Conservation (phyloP, 192 early-diverging fungal species). For the Coemansia sp. region DNA sequence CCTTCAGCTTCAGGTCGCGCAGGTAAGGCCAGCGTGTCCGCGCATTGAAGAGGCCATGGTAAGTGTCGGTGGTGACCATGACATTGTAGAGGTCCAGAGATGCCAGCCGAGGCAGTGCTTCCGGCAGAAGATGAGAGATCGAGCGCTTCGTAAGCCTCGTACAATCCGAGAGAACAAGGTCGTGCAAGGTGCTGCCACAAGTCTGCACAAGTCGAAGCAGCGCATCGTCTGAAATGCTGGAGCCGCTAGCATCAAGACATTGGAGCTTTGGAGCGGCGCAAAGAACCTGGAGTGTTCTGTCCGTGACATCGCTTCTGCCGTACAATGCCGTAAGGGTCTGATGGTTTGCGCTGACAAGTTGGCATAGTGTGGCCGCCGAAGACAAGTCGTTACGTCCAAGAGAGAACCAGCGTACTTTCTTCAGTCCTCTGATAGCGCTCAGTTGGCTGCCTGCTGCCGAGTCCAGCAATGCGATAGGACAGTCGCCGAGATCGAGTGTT, state of each 20-base stretch:
- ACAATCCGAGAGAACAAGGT: conserved; percentile 49
- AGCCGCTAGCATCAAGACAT: conserved; percentile 42
- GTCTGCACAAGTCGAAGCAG: conserved; percentile 30
- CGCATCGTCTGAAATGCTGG: conserved; percentile 40
- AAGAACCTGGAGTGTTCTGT: conserved; percentile 29
- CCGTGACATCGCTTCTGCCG: conserved; percentile 36
- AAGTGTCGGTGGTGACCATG: conserved; percentile 47
- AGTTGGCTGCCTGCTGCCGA: conserved; percentile 5
- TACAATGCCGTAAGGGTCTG: conserved; percentile 28
- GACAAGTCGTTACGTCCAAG: conserved; percentile 53
- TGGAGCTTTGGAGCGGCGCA: conserved; percentile 28
- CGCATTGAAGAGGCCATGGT: conserved; percentile 47
- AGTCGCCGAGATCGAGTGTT: conserved; percentile 48
- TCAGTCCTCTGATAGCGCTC: conserved; percentile 17
- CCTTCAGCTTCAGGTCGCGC: conserved; percentile 48
- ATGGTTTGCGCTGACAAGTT: conserved; percentile 27
- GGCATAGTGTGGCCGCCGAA: conserved; percentile 32
- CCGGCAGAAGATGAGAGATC: conserved; percentile 41
- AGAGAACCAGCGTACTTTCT: conserved; percentile 38
- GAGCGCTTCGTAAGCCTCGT: conserved; percentile 37
- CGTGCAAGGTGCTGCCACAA: conserved; percentile 25
- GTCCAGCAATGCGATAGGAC: conserved; percentile 27
- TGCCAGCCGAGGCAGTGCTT: conserved; percentile 29
- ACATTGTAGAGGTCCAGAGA: conserved; percentile 48
- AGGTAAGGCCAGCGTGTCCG: conserved; percentile 43